Evolutionary conservation across 805 yeast genomes (phyloP).

Genomic region (Komagataella mondaviorum): DNA sequence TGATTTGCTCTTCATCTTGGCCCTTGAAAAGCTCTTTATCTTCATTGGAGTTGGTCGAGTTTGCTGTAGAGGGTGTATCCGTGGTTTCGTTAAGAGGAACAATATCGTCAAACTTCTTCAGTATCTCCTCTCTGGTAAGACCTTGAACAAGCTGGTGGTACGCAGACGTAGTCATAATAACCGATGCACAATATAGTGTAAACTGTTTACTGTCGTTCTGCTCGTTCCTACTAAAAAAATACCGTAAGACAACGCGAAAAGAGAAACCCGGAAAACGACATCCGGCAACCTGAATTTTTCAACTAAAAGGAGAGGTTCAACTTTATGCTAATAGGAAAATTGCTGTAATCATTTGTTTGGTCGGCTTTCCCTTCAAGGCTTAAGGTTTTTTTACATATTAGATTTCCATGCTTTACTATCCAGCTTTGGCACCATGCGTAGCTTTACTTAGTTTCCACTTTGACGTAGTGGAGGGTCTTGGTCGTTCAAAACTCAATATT

Average conservation of each 20-base stretch:
- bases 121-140: slow-evolving; percentile 33
- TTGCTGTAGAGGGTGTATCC: slow-evolving; percentile 36
- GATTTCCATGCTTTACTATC: not conserved
- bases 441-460: too few relatives aligned
- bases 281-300: not conserved
- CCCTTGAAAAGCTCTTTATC: slow-evolving; percentile 51
- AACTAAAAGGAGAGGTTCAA: too few relatives aligned
- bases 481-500: not conserved
- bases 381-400: too few relatives aligned
- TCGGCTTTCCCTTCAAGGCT: too few relatives aligned
- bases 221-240: not conserved
- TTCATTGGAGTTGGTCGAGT: slow-evolving; percentile 18
- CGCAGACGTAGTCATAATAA: not conserved
- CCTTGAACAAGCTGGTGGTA: slow-evolving; percentile 43
- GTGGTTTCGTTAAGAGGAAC: slow-evolving; percentile 47
- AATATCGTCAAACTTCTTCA: slow-evolving; percentile 51
- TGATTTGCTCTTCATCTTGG: slow-evolving; percentile 88
- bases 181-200: not conserved
- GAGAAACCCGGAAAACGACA: not conserved
- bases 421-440: not conserved
- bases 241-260: not conserved
- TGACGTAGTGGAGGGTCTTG: not conserved
- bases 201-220: not conserved
- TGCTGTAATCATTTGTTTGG: too few relatives aligned
- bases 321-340: too few relatives aligned